These are phyloP conservation scores for Astrothelium macrocarpum DNA, from an alignment of 495 filamentous ascomycete species.

Conservation along the genomic window DNA sequence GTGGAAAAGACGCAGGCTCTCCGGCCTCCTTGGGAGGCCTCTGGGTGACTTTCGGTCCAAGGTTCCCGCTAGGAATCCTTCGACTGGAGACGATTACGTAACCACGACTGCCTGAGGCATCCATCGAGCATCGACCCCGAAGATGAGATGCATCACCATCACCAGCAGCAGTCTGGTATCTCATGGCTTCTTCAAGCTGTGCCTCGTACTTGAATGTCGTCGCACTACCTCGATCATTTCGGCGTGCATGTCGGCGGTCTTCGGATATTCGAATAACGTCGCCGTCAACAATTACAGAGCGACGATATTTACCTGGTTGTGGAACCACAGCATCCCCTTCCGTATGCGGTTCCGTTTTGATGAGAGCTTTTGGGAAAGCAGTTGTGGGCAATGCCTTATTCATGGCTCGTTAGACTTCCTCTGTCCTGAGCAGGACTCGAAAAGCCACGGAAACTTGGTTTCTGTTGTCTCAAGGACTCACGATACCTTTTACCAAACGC, in stretches of 20 bases:
- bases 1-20: neutral
- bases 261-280: neutral
- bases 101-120: neutral
- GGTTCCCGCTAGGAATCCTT: neutral
- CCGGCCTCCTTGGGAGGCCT: neutral
- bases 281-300: neutral
- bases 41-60: neutral
- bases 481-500: neutral
- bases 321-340: neutral
- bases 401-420: neutral
- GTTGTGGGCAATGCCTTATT: neutral
- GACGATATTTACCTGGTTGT: neutral
- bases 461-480: neutral
- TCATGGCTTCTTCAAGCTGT: neutral
- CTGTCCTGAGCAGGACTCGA: neutral
- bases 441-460: neutral
- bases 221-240: neutral
- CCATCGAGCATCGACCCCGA: neutral
- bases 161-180: slow-evolving; percentile 1
- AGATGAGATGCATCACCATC: neutral
- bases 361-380: neutral
- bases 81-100: neutral
- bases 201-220: neutral
- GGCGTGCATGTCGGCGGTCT: neutral
- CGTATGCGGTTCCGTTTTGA: neutral